These are phyloP conservation scores for Populus pruinosa DNA, from an alignment of 345 rosid species.

Conservation along the genomic window DNA sequence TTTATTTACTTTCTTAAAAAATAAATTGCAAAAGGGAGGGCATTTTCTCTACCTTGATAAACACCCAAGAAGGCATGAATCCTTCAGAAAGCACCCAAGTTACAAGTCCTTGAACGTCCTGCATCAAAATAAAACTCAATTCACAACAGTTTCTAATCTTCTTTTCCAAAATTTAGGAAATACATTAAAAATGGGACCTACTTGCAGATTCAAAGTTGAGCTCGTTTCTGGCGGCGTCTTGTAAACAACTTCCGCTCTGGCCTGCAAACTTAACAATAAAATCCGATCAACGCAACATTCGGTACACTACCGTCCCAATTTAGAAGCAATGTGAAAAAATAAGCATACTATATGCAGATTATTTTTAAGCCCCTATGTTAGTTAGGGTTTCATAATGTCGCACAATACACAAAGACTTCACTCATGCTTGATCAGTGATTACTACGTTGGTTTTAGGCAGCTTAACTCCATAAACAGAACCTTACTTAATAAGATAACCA, in stretches of 20 bases:
- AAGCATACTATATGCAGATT: too few species aligned
- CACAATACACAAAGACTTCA: too few species aligned
- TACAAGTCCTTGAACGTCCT: slow-evolving; percentile 95
- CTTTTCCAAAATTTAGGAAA: neutral
- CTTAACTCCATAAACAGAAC: too few species aligned
- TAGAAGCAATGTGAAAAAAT: neutral
- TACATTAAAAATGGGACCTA: slow-evolving; percentile 18
- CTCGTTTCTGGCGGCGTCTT: slow-evolving; percentile 53
- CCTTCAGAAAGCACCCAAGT: slow-evolving; percentile 98
- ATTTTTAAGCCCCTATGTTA: too few species aligned
- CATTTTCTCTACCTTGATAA: slow-evolving; percentile 57
- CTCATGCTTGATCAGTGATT: too few species aligned
- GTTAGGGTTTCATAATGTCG: too few species aligned
- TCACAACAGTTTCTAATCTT: neutral
- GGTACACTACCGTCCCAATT: neutral
- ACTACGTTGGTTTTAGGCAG: too few species aligned
- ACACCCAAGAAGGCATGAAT: slow-evolving; percentile 85
- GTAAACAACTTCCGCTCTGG: slow-evolving; percentile 71
- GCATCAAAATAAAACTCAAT: slow-evolving; percentile 17
- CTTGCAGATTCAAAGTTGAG: slow-evolving; percentile 65
- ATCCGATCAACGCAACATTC: neutral
- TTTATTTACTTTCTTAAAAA: neutral
- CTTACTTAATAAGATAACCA: too few species aligned
- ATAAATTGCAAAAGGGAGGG: neutral
- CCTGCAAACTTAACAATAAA: slow-evolving; percentile 39